Percentiles rank a stretch among this genome's conserved stretches.
Evolutionary conservation across 306 rosid species (phyloP).

Genomic region (Cucurbita maxima): DNA sequence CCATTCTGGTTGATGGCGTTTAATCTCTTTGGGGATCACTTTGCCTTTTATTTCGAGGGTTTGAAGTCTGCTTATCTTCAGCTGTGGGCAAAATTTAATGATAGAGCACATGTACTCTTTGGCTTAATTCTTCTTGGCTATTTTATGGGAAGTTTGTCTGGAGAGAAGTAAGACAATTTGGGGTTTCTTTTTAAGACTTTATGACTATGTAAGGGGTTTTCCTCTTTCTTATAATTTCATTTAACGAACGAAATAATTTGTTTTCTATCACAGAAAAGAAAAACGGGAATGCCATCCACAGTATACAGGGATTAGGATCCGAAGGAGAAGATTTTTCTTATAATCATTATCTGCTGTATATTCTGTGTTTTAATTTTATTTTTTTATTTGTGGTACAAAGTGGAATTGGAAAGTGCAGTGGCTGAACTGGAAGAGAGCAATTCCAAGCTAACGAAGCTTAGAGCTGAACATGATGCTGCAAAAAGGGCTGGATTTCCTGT

Average conservation of each 20-base stretch:
- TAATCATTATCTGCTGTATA: not conserved
- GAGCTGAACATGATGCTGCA: slow-evolving; percentile 59
- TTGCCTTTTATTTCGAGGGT: not conserved
- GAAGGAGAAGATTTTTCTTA: not conserved
- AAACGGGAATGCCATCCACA: not conserved
- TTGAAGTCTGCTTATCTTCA: not conserved
- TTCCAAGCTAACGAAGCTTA: slow-evolving; percentile 48
- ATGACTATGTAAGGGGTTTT: not conserved
- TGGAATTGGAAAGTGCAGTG: slow-evolving; percentile 48
- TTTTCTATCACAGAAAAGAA: not conserved
- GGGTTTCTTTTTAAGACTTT: not conserved
- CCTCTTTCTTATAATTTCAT: not conserved
- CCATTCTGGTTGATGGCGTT: not conserved
- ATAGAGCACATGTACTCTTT: not conserved
- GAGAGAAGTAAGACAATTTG: not conserved
- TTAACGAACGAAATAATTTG: not conserved
- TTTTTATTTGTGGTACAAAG: slow-evolving; percentile 35
- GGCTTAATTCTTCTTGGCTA: not conserved
- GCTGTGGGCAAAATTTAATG: not conserved
- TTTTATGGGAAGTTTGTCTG: not conserved
- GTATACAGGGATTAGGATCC: not conserved
- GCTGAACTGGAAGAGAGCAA: slow-evolving; percentile 60
- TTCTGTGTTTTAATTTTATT: slow-evolving; percentile 7
- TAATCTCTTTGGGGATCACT: not conserved
- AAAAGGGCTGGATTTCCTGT: slow-evolving; percentile 63